Evolutionary conservation across 2,329 filamentous ascomycete genomes (phyloP).

Genomic region (Talaromyces sp.): DNA sequence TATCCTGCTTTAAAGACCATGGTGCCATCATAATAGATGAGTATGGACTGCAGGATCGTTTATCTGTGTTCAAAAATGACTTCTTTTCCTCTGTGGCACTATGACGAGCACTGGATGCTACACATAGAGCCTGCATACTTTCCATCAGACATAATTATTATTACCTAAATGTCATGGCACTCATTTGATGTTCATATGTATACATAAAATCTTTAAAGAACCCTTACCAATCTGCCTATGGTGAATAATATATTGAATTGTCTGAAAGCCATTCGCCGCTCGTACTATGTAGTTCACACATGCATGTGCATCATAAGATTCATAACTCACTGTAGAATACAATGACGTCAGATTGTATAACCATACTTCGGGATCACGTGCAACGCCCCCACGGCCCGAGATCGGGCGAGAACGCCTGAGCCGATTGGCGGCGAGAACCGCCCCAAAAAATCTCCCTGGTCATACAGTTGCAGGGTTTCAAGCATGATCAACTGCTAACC

Average conservation of each 20-base stretch:
- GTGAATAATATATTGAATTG: no score
- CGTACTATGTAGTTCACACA: no score
- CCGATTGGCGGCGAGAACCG: constrained; percentile 32
- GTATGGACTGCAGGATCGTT: constrained; percentile 13
- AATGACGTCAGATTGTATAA: constrained; percentile 10
- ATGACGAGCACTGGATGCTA: constrained; percentile 27
- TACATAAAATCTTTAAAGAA: no score
- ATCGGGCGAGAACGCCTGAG: constrained; percentile 13
- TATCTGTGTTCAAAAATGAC: constrained; percentile 12
- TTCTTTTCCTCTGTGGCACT: constrained; percentile 10
- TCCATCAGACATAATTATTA: constrained; percentile 23
- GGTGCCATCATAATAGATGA: constrained; percentile 15
- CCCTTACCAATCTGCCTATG: no score
- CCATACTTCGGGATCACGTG: constrained; percentile 23
- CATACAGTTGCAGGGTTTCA: constrained; percentile 8
- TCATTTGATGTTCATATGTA: neutral
- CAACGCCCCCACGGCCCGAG: constrained; percentile 9
- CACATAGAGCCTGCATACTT: constrained; percentile 22
- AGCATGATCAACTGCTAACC: constrained; percentile 14
- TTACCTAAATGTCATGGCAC: neutral
- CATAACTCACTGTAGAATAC: neutral
- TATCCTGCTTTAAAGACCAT: constrained; percentile 6
- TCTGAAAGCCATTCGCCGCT: no score
- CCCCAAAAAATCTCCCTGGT: constrained; percentile 22
- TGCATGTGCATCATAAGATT: neutral